Percentiles rank a stretch among this genome's conserved stretches.
Conservation (phyloP, 2,329 filamentous ascomycete species). For the Scedosporium aurantiacum region DNA sequence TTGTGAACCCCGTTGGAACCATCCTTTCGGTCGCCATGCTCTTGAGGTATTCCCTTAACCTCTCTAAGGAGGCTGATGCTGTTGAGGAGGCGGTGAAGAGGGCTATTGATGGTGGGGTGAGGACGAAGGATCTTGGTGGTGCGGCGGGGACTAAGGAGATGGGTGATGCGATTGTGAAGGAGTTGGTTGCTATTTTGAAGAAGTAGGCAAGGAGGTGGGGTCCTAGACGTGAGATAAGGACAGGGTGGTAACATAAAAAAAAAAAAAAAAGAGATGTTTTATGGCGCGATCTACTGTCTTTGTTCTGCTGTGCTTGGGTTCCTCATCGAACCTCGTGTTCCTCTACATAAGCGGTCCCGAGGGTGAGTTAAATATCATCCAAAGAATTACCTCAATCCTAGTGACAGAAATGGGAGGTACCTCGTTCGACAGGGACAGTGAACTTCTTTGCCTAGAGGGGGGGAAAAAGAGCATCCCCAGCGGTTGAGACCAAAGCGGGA, state of each 20-base stretch:
- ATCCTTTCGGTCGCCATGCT: slow-evolving; percentile 93
- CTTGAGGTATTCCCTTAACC: slow-evolving; percentile 81
- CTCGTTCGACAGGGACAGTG: too few species aligned
- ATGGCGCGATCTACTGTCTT: not conserved
- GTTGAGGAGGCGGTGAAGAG: slow-evolving; percentile 73
- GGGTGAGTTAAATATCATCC: too few species aligned
- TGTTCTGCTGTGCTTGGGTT: not conserved
- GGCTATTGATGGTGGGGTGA: slow-evolving; percentile 67
- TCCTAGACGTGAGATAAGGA: not conserved
- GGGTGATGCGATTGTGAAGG: slow-evolving; percentile 64
- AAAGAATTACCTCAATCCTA: too few species aligned
- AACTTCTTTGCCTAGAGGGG: too few species aligned
- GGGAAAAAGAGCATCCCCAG: too few species aligned
- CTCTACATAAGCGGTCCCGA: too few species aligned
- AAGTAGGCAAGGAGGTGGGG: slow-evolving; percentile 3
- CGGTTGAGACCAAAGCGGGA: too few species aligned
- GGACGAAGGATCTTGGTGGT: slow-evolving; percentile 80
- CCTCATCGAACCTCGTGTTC: too few species aligned
- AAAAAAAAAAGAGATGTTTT: not conserved
- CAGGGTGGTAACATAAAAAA: not conserved
- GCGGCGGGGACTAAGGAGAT: slow-evolving; percentile 58
- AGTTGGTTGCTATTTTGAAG: slow-evolving; percentile 60
- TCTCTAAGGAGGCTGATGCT: slow-evolving; percentile 63
- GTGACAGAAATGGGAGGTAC: too few species aligned
- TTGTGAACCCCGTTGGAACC: slow-evolving; percentile 76